Evolutionary conservation across 202 grass and related monocot genomes (phyloP).

Genomic region (Carex sylvatica): DNA sequence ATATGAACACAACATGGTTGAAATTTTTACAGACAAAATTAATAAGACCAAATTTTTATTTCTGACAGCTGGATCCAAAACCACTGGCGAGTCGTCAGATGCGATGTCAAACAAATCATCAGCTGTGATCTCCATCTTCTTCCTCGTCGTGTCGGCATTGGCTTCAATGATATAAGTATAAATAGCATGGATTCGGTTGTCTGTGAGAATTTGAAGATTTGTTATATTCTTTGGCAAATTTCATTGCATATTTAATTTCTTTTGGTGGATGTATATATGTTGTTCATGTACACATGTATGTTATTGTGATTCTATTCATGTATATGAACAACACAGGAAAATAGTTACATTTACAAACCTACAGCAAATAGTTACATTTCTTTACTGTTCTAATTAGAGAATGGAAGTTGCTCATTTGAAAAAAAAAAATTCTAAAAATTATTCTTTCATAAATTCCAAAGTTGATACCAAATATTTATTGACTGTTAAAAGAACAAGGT

Average conservation of each 20-base stretch:
- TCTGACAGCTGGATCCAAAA: conserved; percentile 17
- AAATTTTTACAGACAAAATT: not conserved
- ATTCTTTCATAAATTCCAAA: too few relatives aligned
- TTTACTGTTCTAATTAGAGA: not conserved
- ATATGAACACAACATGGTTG: not conserved
- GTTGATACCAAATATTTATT: too few relatives aligned
- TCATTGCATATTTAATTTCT: not conserved
- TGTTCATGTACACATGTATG: not conserved
- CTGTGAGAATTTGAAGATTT: conserved; percentile 15
- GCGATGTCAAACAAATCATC: conserved; percentile 16
- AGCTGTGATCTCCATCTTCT: conserved; percentile 1
- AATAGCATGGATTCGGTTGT: not conserved
- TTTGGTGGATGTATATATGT: not conserved
- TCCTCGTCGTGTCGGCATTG: conserved; percentile 8
- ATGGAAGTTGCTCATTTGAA: too few relatives aligned
- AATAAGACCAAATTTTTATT: not conserved
- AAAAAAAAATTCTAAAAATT: not conserved
- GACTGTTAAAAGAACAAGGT: not conserved
- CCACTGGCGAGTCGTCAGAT: conserved; percentile 16
- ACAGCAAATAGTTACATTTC: too few relatives aligned
- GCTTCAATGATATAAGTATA: conserved; percentile 14
- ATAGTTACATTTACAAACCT: too few relatives aligned
- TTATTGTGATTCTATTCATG: not conserved
- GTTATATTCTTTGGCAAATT: conserved; percentile 19
- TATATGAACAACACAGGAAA: not conserved